Base-by-base conservation (phyloP, 306 rosid species). In the Gleditsia sinensis region DNA sequence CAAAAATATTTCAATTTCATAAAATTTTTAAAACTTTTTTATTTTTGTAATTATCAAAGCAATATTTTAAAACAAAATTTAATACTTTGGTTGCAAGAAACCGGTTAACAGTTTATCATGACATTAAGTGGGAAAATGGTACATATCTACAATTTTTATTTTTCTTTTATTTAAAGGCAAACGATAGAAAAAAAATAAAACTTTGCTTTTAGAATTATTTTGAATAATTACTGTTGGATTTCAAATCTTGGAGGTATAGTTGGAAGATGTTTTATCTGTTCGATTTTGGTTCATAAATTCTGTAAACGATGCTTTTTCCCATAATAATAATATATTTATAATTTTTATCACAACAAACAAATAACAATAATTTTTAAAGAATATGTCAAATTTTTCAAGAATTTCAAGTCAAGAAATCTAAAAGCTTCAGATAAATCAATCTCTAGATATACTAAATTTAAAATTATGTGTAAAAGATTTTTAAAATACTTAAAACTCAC, bases 81-180 rank as follows among this genome's bases (percentile, higher is more conserved):
- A n/a, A n/a, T n/a, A n/a, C n/a, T n/a, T n/a, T n/a, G n/a, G 10
- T 78, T 69, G 62, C 80, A 33, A 71, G 79, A 75, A 75, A 80
- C 74, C 89, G 75, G 77, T 78, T 84, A 78, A 74, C 79, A 71
- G 98, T 85, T 43, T 78, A 89, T 84, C 98, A 94, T 83, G 94
- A 89, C 78, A 66, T 81, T 87, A 34, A 80, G 85, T 34, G 83
- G 86, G 71, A 84, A 83, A 85, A 82, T 67, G 78, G 98, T 86
- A 76, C 86, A 89, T 62, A 71, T 64, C 80, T 79, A 30, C 34
- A 69, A 14, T 51, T 57, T 43, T 48, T 57, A 56, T 51, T 65
- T 39, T 73, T 60, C 17, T 11, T 64, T 49, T 12, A 13, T 49
- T 33, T 51, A 24, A 8, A 51, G 23, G 56, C 43, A 54, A 55